These are phyloP conservation scores for Panicum virgatum DNA, from an alignment of 202 grass and related monocot genomes.

Conservation along the genomic window DNA sequence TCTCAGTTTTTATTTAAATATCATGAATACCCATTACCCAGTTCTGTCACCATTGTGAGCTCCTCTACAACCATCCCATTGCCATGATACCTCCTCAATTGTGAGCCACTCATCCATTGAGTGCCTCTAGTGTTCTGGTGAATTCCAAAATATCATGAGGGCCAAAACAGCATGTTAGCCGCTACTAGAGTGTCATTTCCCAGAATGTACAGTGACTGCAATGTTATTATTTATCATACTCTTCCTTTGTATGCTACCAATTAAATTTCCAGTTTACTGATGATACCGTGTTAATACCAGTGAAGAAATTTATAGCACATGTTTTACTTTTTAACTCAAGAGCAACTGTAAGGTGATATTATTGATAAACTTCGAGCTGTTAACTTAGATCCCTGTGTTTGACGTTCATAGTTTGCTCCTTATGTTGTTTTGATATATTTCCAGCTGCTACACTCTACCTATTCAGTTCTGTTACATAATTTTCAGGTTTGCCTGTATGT, in stretches of 20 bases:
- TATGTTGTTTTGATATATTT: slow-evolving; percentile 29
- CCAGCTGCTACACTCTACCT: not conserved
- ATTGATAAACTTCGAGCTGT: slow-evolving; percentile 16
- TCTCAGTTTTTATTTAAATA: not conserved
- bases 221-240: not conserved
- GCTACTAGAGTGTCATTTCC: not conserved
- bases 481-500: slow-evolving; percentile 62
- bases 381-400: slow-evolving; percentile 2
- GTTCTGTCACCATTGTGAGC: not conserved
- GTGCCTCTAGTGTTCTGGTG: not conserved
- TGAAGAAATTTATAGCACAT: not conserved
- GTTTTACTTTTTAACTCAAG: not conserved
- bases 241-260: not conserved
- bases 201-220: not conserved
- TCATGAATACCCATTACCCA: not conserved
- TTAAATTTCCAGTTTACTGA: not conserved
- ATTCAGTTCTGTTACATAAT: slow-evolving; percentile 25
- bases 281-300: not conserved
- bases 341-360: not conserved
- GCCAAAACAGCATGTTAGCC: not conserved
- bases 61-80: not conserved
- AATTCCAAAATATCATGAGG: not conserved
- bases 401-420: not conserved
- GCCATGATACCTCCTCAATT: not conserved
- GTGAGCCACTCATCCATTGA: not conserved